Base-by-base conservation (phyloP, 805 yeast genomes). In the Saccharomycopsis amapae region DNA sequence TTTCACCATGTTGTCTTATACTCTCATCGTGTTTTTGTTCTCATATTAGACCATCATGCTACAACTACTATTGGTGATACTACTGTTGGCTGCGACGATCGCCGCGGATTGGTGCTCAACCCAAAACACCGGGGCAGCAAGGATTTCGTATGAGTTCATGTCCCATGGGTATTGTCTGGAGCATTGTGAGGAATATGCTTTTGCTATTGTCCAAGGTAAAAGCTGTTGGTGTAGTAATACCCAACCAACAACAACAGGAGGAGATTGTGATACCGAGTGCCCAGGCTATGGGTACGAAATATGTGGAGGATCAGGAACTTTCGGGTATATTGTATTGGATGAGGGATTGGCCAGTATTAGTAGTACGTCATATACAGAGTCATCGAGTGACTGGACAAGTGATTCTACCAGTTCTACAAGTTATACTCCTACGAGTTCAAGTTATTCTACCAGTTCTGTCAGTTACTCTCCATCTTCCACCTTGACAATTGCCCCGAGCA, bases 241-340 rank as follows among this genome's bases (percentile, higher is more conserved):
- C 12, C 12, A 33, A 12, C 48, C 48, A 2, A 19, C 12, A n/a
- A 17, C 9, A 5, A 23, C 28, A 4, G 32, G 17, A 12, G 40
- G n/a, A 12, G 23, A 31, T n/a, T 45, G 48, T 3, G 20, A 40
- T n/a, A 31, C 32, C 23, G 24, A 19, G 4, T 45, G 48, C 24
- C 45, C 48, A 9, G 48, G 48, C 12, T 45, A 32, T 20, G 46
- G 40, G 26, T 45, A 22, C 24, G 48, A 45, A 32, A 39, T 22
- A 13, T 45, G 48, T 24, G 48, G 48, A 17, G 48, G 48, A 4
- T 22, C 30, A 24, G 25, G 30, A 9, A 20, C 19, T 5, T 45
- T 20, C 28, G 33, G 34, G 19, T 45, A 45, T 24, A 40, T 45
- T 33, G 38, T 18, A n/a, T n/a, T n/a, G n/a, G n/a, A n/a, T n/a